Conservation (phyloP, 257 asterid genomes). For the Przewalskia tangutica region DNA sequence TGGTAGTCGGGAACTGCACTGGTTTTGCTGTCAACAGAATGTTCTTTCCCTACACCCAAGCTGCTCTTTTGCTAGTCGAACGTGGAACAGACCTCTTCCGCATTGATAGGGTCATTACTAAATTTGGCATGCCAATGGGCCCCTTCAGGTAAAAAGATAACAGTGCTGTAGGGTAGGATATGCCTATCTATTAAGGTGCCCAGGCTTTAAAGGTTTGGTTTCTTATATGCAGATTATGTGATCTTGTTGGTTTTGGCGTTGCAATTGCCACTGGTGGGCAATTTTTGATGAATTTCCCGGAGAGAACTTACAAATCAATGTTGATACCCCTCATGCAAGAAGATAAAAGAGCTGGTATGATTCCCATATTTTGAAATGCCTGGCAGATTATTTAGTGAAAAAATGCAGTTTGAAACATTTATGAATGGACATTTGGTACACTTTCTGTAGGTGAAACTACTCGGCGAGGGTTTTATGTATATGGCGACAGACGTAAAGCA, state of each 20-base stretch:
- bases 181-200: not conserved
- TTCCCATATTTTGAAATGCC: not conserved
- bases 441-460: constrained; percentile 66
- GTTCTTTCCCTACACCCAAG: constrained; percentile 98
- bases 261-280: constrained; percentile 87
- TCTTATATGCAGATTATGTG: constrained; percentile 57
- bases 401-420: not conserved
- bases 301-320: constrained; percentile 87
- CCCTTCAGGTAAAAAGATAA: constrained; percentile 64
- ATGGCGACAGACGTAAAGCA: constrained; percentile 79
- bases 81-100: constrained; percentile 76
- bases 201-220: not conserved
- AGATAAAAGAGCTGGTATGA: constrained; percentile 78
- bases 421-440: not conserved
- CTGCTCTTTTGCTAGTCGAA: constrained; percentile 81
- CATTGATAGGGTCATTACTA: constrained; percentile 66
- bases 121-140: constrained; percentile 99
- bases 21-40: constrained; percentile 98
- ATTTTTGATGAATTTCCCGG: constrained; percentile 72
- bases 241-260: constrained; percentile 97
- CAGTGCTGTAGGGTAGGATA: not conserved
- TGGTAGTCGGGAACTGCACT: constrained; percentile 96
- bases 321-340: constrained; percentile 87
- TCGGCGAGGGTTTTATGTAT: constrained; percentile 65
- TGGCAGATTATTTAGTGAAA: not conserved